Conservation (phyloP, 2,329 filamentous ascomycete genomes). For the Domatiomyces globalis region DNA sequence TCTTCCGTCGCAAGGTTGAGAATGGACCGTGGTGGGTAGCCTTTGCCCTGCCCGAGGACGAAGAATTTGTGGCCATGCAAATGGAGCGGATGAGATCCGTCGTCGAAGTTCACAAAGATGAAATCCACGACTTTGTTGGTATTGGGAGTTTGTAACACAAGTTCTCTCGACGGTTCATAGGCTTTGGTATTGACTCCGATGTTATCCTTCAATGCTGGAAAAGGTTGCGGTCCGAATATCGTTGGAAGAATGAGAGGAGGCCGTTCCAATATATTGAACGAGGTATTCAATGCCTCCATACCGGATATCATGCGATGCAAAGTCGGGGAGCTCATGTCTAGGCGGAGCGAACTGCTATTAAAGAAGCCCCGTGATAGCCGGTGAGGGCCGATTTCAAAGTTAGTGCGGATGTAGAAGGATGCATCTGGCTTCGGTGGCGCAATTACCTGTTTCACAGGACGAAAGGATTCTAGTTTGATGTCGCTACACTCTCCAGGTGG, state of each 20-base stretch:
- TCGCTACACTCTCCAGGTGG: conserved; percentile 49
- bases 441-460: conserved; percentile 30
- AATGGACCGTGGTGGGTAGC: conserved; percentile 11
- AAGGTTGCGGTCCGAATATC: neutral
- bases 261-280: neutral
- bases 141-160: conserved; percentile 6
- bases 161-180: neutral
- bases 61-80: conserved; percentile 41
- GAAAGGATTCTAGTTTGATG: conserved; percentile 36
- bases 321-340: neutral
- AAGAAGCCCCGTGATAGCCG: conserved; percentile 45
- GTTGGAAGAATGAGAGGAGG: neutral
- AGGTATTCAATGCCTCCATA: neutral
- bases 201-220: neutral
- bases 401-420: conserved; percentile 41
- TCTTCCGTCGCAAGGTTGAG: conserved; percentile 3
- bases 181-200: neutral
- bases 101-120: conserved; percentile 25
- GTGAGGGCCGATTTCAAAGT: conserved; percentile 47
- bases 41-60: conserved; percentile 30
- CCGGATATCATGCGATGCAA: neutral
- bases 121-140: conserved; percentile 20
- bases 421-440: conserved; percentile 37
- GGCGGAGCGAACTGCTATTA: conserved; percentile 25
- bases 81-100: conserved; percentile 34